Base-by-base conservation (phyloP, 805 yeast genomes). In the Nakazawaea wyomingensis region DNA sequence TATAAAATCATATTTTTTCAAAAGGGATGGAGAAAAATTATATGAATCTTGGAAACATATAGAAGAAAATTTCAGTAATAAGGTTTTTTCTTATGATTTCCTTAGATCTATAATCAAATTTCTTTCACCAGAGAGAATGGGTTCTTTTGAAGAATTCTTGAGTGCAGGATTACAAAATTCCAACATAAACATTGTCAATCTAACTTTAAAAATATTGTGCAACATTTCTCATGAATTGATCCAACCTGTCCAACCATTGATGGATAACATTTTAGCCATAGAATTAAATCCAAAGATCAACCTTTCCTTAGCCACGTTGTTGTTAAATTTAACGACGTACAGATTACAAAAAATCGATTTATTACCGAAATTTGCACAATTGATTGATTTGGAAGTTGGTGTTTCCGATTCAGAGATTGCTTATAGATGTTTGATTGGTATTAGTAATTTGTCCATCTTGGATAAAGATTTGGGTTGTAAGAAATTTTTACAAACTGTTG, bases 401-500 rank as follows among this genome's bases (percentile, higher is more conserved):
- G 57, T 54, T 28, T 53, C 62, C 1, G 74, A 74, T 30, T 72
- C 78, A 31, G 96, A 86, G 59, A 76, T 89, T 2, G 76, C 79
- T 0, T 86, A 85, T 57, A 70, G 96, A 54, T 50, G 80, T 18
- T 49, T 72, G 9, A 67, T 85, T 20, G 80, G 84, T 0, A 71
- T 68, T 45, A 95, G 93, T 3, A 85, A 86, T 37, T 49, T 80
- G 29, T 53, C 72, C 16, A 18, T 42, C 6, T 36, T 42, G 33
- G 40, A 36, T 26, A 17, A 42, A 14, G 45, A 42, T 26, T 6
- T 11, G 8, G 33, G 33, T 18, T 36, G 33, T 22, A 38, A 39
- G 24, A 38, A 35, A 17, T 39, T 34, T 30, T 28, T 43, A 19
- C 36, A 33, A 21, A n/a, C 13, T 4, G 31, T 8, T 16, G 18